A percentile compares a stretch with the other conserved stretches of the same genome.
Evolutionary conservation across 2,329 filamentous ascomycete species (phyloP).

Genomic region (Apiospora malaysiana): DNA sequence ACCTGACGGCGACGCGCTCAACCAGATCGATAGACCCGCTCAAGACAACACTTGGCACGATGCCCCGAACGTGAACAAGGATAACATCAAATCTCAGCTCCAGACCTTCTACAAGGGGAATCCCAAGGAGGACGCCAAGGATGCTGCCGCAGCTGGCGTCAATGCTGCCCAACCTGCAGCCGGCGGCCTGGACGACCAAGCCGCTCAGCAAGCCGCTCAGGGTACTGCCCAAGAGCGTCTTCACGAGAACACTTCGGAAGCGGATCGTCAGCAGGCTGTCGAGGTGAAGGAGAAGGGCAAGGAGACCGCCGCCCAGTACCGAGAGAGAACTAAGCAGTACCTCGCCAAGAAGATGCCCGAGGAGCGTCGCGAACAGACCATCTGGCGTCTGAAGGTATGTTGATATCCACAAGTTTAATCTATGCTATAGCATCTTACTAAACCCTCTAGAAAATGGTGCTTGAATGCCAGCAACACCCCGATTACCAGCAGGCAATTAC

Average conservation of each 20-base stretch:
- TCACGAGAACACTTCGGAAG: slow-evolving; percentile 68
- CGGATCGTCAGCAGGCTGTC: slow-evolving; percentile 57
- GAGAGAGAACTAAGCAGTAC: slow-evolving; percentile 68
- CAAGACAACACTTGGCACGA: slow-evolving; percentile 96
- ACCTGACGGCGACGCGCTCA: slow-evolving; percentile 77
- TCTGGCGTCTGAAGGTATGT: slow-evolving; percentile 78
- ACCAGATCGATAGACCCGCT: slow-evolving; percentile 81
- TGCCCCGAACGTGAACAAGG: slow-evolving; percentile 74
- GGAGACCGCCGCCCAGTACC: slow-evolving; percentile 47
- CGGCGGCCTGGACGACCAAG: slow-evolving; percentile 34
- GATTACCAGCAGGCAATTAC: slow-evolving; percentile 94
- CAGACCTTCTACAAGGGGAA: slow-evolving; percentile 65
- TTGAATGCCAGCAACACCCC: slow-evolving; percentile 93
- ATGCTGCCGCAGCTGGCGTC: slow-evolving; percentile 59
- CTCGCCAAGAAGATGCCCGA: slow-evolving; percentile 85
- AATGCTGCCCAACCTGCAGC: slow-evolving; percentile 43
- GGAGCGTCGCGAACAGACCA: slow-evolving; percentile 89
- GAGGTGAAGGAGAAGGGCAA: slow-evolving; percentile 55
- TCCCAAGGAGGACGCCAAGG: slow-evolving; percentile 63
- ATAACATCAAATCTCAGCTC: slow-evolving; percentile 71
- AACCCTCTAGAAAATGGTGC: slow-evolving; percentile 80
- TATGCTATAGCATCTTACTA: slow-evolving; percentile 26
- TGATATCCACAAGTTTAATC: too few species aligned
- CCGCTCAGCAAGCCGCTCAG: slow-evolving; percentile 34
- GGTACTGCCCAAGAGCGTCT: slow-evolving; percentile 57